Percentiles rank a stretch among this genome's conserved stretches.
These are phyloP conservation scores for Xanthoconium stramineum DNA, from an alignment of 768 basidiomycete genomes.

Conservation along the genomic window DNA sequence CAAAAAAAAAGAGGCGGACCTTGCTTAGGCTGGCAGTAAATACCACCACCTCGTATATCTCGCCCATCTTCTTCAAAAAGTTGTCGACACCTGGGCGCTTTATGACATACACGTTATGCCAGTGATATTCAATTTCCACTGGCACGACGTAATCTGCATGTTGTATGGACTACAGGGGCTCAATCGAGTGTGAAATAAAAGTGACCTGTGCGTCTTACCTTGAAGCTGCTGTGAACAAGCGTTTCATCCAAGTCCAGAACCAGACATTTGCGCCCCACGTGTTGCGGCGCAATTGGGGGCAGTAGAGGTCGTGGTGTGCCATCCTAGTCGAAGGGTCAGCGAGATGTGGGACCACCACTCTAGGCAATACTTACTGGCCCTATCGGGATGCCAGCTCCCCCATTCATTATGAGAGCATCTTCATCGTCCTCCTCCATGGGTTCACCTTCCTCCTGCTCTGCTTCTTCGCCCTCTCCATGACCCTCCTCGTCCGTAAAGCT, in stretches of 20 bases:
- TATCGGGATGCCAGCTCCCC: slow-evolving; percentile 92
- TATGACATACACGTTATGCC: slow-evolving; percentile 98
- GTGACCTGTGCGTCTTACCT: slow-evolving; percentile 50
- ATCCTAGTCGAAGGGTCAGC: slow-evolving; percentile 49
- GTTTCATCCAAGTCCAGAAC: slow-evolving; percentile 98
- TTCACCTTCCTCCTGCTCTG: slow-evolving; percentile 56
- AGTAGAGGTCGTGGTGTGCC: slow-evolving; percentile 85
- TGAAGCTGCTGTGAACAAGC: slow-evolving; percentile 95
- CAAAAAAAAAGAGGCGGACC: slow-evolving; percentile 43
- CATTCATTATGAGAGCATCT: slow-evolving; percentile 81
- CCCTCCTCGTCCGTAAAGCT: slow-evolving; percentile 62
- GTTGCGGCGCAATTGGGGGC: slow-evolving; percentile 75
- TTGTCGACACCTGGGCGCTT: slow-evolving; percentile 98
- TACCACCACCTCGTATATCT: slow-evolving; percentile 96
- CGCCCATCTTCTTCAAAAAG: slow-evolving; percentile 97
- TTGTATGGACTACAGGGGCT: slow-evolving; percentile 66
- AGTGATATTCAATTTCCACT: slow-evolving; percentile 97
- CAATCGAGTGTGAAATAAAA: slow-evolving; percentile 5
- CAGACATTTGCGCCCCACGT: slow-evolving; percentile 89
- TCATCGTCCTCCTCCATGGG: slow-evolving; percentile 82
- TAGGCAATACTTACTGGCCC: slow-evolving; percentile 67
- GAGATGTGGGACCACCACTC: not conserved
- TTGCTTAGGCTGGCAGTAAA: slow-evolving; percentile 98
- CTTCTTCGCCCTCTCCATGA: slow-evolving; percentile 67
- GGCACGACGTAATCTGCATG: slow-evolving; percentile 98